phyloP scores from a whole-genome alignment of 805 yeast genomes.

The Millerozyma miso region DNA sequence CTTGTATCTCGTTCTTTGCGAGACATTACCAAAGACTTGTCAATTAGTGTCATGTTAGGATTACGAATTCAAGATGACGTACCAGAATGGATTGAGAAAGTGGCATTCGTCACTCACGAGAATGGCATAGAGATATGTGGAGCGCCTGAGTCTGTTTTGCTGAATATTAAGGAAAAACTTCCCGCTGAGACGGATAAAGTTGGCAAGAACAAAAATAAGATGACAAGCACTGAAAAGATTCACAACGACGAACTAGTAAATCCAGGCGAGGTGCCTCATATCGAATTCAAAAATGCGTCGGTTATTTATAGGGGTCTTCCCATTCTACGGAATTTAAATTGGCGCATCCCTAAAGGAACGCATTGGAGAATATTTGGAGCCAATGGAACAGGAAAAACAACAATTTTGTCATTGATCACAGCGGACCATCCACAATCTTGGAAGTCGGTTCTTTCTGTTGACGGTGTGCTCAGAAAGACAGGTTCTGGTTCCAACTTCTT shows the following conservation, averaged over 20 bases:
- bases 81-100: constrained; percentile 77
- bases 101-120: constrained; percentile 55
- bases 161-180: constrained; percentile 12
- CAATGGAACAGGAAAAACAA: constrained; percentile 93
- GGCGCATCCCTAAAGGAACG: constrained; percentile 68
- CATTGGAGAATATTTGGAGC: constrained; percentile 87
- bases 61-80: constrained; percentile 68
- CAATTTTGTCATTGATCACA: constrained; percentile 75
- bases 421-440: constrained; percentile 98
- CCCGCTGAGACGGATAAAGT: constrained; percentile 7
- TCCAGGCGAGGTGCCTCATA: constrained; percentile 13
- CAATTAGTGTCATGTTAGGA: constrained; percentile 66
- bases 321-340: constrained; percentile 54
- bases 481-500: constrained; percentile 73
- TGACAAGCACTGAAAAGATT: neutral
- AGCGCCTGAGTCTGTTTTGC: constrained; percentile 20
- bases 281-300: constrained; percentile 55
- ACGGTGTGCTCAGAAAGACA: constrained; percentile 65
- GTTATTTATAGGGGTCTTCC: constrained; percentile 63
- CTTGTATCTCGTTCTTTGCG: constrained; percentile 54
- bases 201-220: constrained; percentile 1
- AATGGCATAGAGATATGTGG: constrained; percentile 54
- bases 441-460: constrained; percentile 62
- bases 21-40: constrained; percentile 25
- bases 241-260: constrained; percentile 3